phyloP scores from a whole-genome alignment of 1,284 basidiomycete species.

The Trametes pubescens region DNA sequence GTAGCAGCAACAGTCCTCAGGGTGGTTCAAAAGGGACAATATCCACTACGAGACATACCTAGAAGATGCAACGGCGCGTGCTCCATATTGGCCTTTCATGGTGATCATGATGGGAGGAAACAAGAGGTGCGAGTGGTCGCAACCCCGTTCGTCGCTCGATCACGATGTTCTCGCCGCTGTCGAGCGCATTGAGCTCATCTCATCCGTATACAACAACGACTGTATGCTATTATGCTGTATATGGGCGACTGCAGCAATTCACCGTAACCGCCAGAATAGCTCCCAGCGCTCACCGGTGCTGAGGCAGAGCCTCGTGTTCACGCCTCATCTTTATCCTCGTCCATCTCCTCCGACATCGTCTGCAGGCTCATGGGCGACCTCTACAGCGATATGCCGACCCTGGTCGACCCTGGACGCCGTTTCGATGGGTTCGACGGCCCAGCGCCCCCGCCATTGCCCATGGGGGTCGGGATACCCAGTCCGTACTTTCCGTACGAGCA shows the following conservation, averaged over 20 bases:
- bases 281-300: slow-evolving; percentile 12
- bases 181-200: neutral
- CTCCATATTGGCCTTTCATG: slow-evolving; percentile 9
- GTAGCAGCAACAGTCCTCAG: no score
- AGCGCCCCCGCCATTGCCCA: slow-evolving; percentile 12
- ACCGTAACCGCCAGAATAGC: slow-evolving; percentile 16
- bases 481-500: slow-evolving; percentile 17
- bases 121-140: neutral
- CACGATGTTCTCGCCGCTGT: slow-evolving; percentile 8
- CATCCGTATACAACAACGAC: neutral
- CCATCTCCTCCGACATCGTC: slow-evolving; percentile 20
- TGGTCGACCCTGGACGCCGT: slow-evolving; percentile 21
- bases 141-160: neutral
- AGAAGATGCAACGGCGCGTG: neutral
- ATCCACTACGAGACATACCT: neutral
- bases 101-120: slow-evolving; percentile 26
- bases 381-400: slow-evolving; percentile 27
- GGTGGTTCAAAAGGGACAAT: neutral
- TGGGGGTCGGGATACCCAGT: slow-evolving; percentile 13
- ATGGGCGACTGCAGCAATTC: neutral
- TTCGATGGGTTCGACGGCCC: slow-evolving; percentile 13
- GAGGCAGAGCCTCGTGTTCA: slow-evolving; percentile 28
- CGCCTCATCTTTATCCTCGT: slow-evolving; percentile 26
- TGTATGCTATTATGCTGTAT: slow-evolving; percentile 10
- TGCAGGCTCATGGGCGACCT: slow-evolving; percentile 17